phyloP scores from a whole-genome alignment of 768 basidiomycete genomes.

The Macrocybe gigantea region DNA sequence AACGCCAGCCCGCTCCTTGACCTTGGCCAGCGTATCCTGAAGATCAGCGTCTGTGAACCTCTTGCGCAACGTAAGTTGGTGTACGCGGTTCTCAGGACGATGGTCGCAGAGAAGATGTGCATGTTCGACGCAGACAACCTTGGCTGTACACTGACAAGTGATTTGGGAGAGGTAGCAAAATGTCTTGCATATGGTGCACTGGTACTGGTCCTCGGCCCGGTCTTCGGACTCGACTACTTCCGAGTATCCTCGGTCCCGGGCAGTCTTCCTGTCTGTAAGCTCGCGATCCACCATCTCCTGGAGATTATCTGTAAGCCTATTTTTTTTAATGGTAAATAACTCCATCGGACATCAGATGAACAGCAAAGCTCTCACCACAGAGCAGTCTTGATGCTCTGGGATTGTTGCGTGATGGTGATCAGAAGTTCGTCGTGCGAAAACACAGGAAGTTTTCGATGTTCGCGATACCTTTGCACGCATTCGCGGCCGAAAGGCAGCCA shows the following conservation, averaged over 20 bases:
- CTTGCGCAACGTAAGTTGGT: slow-evolving; percentile 62
- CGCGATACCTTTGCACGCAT: slow-evolving; percentile 86
- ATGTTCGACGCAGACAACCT: slow-evolving; percentile 86
- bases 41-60: slow-evolving; percentile 80
- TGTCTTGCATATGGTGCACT: slow-evolving; percentile 87
- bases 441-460: slow-evolving; percentile 89
- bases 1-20: slow-evolving; percentile 65
- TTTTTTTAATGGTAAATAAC: slow-evolving; percentile 5
- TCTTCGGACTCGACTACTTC: slow-evolving; percentile 78
- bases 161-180: slow-evolving; percentile 96
- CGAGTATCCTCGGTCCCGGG: slow-evolving; percentile 52
- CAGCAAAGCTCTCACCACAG: slow-evolving; percentile 60
- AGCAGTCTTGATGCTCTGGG: slow-evolving; percentile 86
- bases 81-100: slow-evolving; percentile 17
- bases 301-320: slow-evolving; percentile 79
- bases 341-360: background rate
- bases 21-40: slow-evolving; percentile 55
- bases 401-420: slow-evolving; percentile 96
- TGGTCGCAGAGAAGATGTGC: slow-evolving; percentile 66
- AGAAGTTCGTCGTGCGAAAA: slow-evolving; percentile 98
- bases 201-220: slow-evolving; percentile 89
- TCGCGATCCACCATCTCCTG: slow-evolving; percentile 89
- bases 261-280: slow-evolving; percentile 54
- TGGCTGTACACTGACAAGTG: slow-evolving; percentile 70
- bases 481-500: slow-evolving; percentile 87